Percentiles rank a stretch among this genome's conserved stretches.
Evolutionary conservation across 495 filamentous ascomycete genomes (phyloP).

Genomic region (Penicillium psychrofluorescens): DNA sequence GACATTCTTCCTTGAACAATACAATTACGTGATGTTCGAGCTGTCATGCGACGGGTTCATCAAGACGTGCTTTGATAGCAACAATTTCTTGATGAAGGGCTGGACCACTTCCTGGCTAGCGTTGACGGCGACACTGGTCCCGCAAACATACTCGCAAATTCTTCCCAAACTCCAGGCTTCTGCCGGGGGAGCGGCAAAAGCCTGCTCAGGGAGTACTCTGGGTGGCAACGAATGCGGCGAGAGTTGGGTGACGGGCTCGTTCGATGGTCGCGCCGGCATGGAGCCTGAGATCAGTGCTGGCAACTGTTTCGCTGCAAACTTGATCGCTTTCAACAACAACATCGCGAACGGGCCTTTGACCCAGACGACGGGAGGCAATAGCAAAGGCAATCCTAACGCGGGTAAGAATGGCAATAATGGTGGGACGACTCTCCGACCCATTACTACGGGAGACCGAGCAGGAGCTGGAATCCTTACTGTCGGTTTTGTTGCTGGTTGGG

Average conservation of each 20-base stretch:
- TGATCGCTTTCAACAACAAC: constrained; percentile 20
- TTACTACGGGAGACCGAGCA: constrained; percentile 45
- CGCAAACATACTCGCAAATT: constrained; percentile 54
- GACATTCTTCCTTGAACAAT: constrained; percentile 4
- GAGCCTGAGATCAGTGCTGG: constrained; percentile 45
- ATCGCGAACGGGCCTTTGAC: constrained; percentile 7
- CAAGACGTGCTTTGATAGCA: constrained; percentile 74
- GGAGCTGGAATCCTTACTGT: constrained; percentile 57
- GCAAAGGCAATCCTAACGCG: constrained; percentile 13
- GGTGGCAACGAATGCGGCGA: constrained; percentile 64
- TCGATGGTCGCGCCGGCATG: constrained; percentile 58
- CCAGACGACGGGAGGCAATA: constrained; percentile 9
- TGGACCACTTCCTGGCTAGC: constrained; percentile 52
- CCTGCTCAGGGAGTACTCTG: constrained; percentile 49
- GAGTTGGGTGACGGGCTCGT: constrained; percentile 56
- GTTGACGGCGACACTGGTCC: constrained; percentile 55
- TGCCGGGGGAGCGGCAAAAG: constrained; percentile 57
- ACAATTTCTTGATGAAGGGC: constrained; percentile 44
- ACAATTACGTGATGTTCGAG: constrained; percentile 61
- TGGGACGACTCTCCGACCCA: constrained; percentile 6
- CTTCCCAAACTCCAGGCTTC: constrained; percentile 59
- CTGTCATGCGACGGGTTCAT: constrained; percentile 12
- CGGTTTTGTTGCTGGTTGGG: constrained; percentile 39
- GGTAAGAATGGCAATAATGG: background rate
- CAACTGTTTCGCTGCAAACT: constrained; percentile 41